Base-by-base conservation (phyloP, 257 asterid species). In the Solanum megistacrolobum region DNA sequence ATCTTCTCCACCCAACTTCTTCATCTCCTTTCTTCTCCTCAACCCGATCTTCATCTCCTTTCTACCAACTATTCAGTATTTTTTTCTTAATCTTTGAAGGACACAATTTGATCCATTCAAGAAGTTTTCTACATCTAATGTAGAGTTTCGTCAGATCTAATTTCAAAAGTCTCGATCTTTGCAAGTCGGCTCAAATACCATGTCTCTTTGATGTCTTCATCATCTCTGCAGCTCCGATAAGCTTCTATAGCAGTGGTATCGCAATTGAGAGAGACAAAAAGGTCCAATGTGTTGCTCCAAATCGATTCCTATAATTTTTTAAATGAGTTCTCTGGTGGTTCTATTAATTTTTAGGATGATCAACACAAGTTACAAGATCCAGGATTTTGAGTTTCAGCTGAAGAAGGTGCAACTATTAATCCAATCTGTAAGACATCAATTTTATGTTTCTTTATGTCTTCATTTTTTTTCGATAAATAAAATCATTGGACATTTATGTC, bases 281-380 rank as follows among this genome's bases (percentile, higher is more conserved):
- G 23, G n/a, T 55, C 12, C 25, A 20, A 7, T 20, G 11, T 55
- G 66, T 20, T 55, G 2, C 25, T 20, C 11, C 3, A 2, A 3
- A 20, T 55, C 11, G 9, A 20, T 55, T 55, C 25, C 66, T 20
- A 7, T 55, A 1, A 55, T 55, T 55, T 1, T 55, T 7, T 1
- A 55, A 55, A 55, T 55, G 25, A 7, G 4, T 55, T 55, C 25
- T 55, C 25, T 55, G 0, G 25, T 18, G 66, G 5, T 55, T 55
- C 66, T 18, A 55, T 55, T 20, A 18, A 6, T 55, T 90, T 94
- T 94, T 91, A 95, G 98, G 98, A 96, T 90, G 96, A 95, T 92
- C 98, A 96, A 87, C 96, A 98, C 25, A 98, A 94, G 86, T 92
- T 94, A 91, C 98, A 94, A 90, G 99, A 98, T 36, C 95, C 98